Conservation (phyloP, 805 yeast species). For the Candida nitratophila region DNA sequence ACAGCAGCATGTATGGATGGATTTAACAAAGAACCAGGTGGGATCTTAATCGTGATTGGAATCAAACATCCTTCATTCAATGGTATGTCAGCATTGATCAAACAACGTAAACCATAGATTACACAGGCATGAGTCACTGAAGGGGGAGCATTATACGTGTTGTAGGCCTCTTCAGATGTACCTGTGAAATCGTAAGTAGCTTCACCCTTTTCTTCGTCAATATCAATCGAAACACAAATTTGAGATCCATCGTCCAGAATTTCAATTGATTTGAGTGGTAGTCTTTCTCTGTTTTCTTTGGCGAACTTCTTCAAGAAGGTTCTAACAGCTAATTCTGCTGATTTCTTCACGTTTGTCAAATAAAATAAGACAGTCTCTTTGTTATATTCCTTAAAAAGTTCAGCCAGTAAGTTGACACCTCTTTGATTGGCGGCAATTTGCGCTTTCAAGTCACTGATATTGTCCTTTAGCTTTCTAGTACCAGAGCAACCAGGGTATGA, state of each 20-base stretch:
- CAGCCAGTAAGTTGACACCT: constrained; percentile 35
- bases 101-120: constrained; percentile 41
- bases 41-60: constrained; percentile 22
- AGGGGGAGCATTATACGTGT: constrained; percentile 45
- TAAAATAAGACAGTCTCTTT: constrained; percentile 31
- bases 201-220: constrained; percentile 29
- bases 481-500: constrained; percentile 43
- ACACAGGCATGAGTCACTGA: constrained; percentile 48
- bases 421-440: constrained; percentile 40
- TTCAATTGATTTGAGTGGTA: constrained; percentile 34
- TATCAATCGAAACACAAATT: constrained; percentile 34
- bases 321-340: constrained; percentile 38
- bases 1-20: constrained; percentile 39
- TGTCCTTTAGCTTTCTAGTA: constrained; percentile 42
- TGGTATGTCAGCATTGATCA: constrained; percentile 45
- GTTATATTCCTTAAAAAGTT: constrained; percentile 33
- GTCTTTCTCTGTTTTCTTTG: constrained; percentile 27
- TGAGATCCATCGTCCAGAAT: constrained; percentile 47
- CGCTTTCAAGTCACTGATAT: constrained; percentile 38
- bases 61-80: constrained; percentile 44
- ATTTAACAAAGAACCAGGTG: constrained; percentile 25
- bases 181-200: constrained; percentile 43
- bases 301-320: constrained; percentile 26
- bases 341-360: constrained; percentile 33
- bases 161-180: constrained; percentile 42